Evolutionary conservation across 306 rosid species (phyloP).

Genomic region (Acacia crassicarpa): DNA sequence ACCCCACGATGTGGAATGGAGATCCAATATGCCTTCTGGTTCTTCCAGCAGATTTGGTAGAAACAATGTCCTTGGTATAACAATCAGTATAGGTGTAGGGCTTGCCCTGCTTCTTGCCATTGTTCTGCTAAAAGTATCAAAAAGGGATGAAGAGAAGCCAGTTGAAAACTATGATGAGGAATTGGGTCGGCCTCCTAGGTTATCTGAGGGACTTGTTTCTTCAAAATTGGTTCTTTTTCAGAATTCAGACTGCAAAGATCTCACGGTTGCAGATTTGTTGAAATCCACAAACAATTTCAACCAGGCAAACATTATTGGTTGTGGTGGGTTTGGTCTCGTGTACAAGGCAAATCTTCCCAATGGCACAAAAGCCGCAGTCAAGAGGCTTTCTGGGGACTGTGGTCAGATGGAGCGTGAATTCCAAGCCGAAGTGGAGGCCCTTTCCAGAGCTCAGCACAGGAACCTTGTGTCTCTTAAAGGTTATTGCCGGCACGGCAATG

Average conservation of each 20-base stretch:
- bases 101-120: constrained; percentile 44
- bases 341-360: constrained; percentile 57
- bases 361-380: constrained; percentile 54
- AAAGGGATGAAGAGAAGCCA: constrained; percentile 35
- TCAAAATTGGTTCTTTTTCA: constrained; percentile 49
- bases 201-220: constrained; percentile 50
- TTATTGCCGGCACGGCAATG: constrained; percentile 48
- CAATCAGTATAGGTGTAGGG: constrained; percentile 43
- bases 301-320: constrained; percentile 63
- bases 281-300: constrained; percentile 54
- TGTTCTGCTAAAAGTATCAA: constrained; percentile 44
- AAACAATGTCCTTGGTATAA: constrained; percentile 36
- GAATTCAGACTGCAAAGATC: constrained; percentile 48
- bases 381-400: constrained; percentile 58
- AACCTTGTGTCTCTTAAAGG: constrained; percentile 63
- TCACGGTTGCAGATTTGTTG: constrained; percentile 46
- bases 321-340: constrained; percentile 66
- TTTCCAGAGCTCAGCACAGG: constrained; percentile 63
- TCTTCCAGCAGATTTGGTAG: constrained; percentile 42
- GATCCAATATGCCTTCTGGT: constrained; percentile 26
- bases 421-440: constrained; percentile 65
- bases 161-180: constrained; percentile 41
- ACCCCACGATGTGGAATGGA: not conserved
- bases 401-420: constrained; percentile 67
- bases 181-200: constrained; percentile 40